A percentile compares a stretch with the other conserved stretches of the same genome.
Evolutionary conservation across 75 land plant genomes (phyloP).

Genomic region (Cryptomeria japonica): DNA sequence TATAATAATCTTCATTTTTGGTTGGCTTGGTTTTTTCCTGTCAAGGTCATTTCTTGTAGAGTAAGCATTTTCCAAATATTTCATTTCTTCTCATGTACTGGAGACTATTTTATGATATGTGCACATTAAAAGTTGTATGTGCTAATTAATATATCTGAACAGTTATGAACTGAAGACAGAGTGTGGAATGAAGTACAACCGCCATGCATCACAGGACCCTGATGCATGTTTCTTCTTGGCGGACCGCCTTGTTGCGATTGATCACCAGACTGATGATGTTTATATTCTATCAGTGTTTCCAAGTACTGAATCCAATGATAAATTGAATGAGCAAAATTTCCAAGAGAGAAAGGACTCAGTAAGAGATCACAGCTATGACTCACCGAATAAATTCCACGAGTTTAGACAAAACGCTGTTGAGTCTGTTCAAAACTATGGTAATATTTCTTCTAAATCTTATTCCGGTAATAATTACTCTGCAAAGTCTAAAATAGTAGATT

Average conservation of each 20-base stretch:
- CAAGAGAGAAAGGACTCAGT: not conserved
- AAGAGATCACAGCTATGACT: not conserved
- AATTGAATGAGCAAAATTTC: conserved; percentile 6
- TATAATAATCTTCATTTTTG: not conserved
- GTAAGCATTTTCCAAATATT: not conserved
- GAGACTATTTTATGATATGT: not conserved
- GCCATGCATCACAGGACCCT: conserved; percentile 72
- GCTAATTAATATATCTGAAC: conserved; percentile 13
- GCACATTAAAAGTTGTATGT: not conserved
- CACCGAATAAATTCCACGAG: not conserved
- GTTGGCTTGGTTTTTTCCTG: not conserved
- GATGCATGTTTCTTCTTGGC: conserved; percentile 98
- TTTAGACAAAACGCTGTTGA: conserved; percentile 9
- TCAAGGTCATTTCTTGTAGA: conserved; percentile 3
- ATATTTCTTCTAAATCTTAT: not conserved
- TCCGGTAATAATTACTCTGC: not conserved
- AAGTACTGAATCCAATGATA: conserved; percentile 1
- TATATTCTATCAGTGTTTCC: conserved; percentile 60
- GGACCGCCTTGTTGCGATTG: conserved; percentile 78
- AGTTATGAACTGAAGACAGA: conserved; percentile 95
- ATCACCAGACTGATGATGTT: conserved; percentile 80
- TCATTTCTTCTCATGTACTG: not conserved
- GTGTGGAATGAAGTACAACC: conserved; percentile 73
- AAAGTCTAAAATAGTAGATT: conserved; percentile 5
- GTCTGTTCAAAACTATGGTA: not conserved